Evolutionary conservation across 208 protist genomes (phyloP).

Genomic region (Phytomonas serpens): DNA sequence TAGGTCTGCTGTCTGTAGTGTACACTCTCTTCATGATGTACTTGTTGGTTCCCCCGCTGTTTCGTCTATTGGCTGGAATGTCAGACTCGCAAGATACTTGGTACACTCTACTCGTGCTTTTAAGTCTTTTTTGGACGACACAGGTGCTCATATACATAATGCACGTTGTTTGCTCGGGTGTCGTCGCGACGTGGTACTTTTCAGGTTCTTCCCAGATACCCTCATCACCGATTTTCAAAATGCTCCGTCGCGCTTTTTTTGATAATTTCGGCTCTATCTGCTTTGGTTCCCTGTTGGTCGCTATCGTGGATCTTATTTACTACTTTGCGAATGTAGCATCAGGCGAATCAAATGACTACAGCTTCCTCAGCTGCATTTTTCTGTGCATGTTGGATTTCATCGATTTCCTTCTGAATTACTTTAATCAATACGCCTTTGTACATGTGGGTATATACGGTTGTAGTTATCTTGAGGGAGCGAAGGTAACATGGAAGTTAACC

Average conservation of each 20-base stretch:
- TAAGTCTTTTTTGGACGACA: constrained; percentile 55
- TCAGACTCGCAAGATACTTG: background rate
- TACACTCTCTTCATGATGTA: constrained; percentile 14
- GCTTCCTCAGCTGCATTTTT: constrained; percentile 45
- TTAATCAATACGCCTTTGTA: constrained; percentile 88
- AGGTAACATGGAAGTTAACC: constrained; percentile 53
- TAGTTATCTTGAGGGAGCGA: constrained; percentile 69
- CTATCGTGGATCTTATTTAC: constrained; percentile 53
- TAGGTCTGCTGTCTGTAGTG: constrained; percentile 15
- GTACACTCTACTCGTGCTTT: constrained; percentile 19
- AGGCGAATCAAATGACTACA: constrained; percentile 13
- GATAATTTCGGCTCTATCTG: constrained; percentile 85
- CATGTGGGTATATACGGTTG: constrained; percentile 87
- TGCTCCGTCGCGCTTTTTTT: constrained; percentile 64
- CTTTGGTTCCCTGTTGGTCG: constrained; percentile 77
- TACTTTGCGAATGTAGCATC: constrained; percentile 23
- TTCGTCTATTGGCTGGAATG: constrained; percentile 10
- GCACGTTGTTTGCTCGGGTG: constrained; percentile 64
- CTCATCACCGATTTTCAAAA: constrained; percentile 28
- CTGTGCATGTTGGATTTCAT: constrained; percentile 46
- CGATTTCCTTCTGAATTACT: constrained; percentile 62
- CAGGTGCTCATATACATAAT: constrained; percentile 53
- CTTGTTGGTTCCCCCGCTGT: constrained; percentile 20
- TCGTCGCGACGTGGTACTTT: constrained; percentile 87
- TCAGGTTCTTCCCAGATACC: constrained; percentile 49